Percentiles rank a stretch among this genome's conserved stretches.
phyloP scores from a whole-genome alignment of 2,329 filamentous ascomycete genomes.

The Ophiostoma ulmi region DNA sequence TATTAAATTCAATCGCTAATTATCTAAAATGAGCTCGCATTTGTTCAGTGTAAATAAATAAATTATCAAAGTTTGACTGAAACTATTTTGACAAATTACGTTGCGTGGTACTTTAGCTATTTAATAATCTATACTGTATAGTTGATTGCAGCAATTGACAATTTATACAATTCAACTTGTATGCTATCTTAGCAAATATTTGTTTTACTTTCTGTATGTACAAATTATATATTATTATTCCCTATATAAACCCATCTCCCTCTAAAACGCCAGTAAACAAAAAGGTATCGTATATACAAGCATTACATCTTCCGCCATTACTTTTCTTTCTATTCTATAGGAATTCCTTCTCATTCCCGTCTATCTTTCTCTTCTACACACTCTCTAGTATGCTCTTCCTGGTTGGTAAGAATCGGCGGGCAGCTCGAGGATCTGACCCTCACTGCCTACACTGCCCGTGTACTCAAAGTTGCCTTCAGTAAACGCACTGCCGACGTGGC shows the following conservation, averaged over 20 bases:
- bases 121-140: too few relatives aligned
- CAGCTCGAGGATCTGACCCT: constrained; percentile 6
- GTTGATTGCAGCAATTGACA: too few relatives aligned
- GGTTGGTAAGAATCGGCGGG: constrained; percentile 20
- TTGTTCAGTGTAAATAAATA: too few relatives aligned
- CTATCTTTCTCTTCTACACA: neutral
- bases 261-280: neutral
- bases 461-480: constrained; percentile 7
- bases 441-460: neutral
- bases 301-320: neutral
- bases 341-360: too few relatives aligned
- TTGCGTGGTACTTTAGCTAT: too few relatives aligned
- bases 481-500: neutral
- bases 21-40: too few relatives aligned
- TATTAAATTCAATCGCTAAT: too few relatives aligned
- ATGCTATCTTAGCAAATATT: too few relatives aligned
- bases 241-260: neutral
- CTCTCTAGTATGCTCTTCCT: constrained; percentile 16
- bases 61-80: too few relatives aligned
- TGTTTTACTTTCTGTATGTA: too few relatives aligned
- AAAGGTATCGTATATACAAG: constrained; percentile 17
- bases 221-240: neutral
- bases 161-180: too few relatives aligned
- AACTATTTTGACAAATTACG: too few relatives aligned
- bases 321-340: neutral